Evolutionary conservation across 2,329 filamentous ascomycete genomes (phyloP), one percentile per base, ranked within the genome.

Genomic region (Colletotrichum sp.): DNA sequence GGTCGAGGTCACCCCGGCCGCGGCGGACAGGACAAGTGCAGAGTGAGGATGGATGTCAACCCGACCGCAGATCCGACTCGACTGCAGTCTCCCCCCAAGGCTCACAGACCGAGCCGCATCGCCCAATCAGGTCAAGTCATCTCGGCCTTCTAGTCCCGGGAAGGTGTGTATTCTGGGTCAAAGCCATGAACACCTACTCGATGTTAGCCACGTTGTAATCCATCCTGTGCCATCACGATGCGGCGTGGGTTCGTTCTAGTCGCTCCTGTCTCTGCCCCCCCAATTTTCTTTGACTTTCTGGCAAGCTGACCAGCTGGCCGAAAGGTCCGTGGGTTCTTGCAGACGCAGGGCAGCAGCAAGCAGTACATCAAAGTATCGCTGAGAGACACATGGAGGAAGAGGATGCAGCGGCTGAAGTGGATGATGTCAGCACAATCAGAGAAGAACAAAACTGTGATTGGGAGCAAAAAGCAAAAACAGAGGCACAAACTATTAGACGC

Each of bases 201-300:
- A 60, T 64, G 44, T 74, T 76, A 74, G 74, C 74, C 74, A 76
- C 74, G 74, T 74, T 76, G 74, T 69, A 73, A 64, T 65, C 59
- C 65, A 74, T 69, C 64, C 65, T 44, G 67, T 36, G 59, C 64
- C 65, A 59, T 76, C 73, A 55, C 65, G 71, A 76, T 69, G 70
- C 65, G 59, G 70, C 32, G 59, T 60, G 34, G 44, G 44, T 69
- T 44, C 55, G 71, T 32, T 69, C 74, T 74, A 73, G 70, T 73
- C 21, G 44, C 65, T 74, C 74, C 70, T 76, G 49, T 76, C 74
- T 76, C 24, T 76, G 70, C 74, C 26, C 59, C 62, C 55, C 65
- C 34, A 76, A 75, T 75, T 36, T 64, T 76, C 70, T 65, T 69
- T 76, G 74, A 32, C 64, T 73, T 49, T 39, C 32, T 36, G 59